Evolutionary conservation across 768 basidiomycete genomes (phyloP), one percentile per base, ranked within the genome.

Genomic region (Termitomyces sp.): DNA sequence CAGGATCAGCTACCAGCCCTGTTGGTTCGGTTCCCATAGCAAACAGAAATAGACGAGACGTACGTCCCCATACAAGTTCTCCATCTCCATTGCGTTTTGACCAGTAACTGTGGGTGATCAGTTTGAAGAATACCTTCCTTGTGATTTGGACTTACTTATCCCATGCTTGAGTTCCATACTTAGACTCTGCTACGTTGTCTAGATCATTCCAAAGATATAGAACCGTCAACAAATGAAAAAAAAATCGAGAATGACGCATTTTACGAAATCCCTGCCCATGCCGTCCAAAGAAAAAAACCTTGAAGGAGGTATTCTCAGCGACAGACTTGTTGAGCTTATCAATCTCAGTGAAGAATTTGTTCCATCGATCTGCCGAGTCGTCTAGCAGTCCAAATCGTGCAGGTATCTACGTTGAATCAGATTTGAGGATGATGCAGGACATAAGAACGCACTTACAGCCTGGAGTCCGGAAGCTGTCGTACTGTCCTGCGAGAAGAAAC

Each of bases 211-310:
- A 32, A 35, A 54, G 25, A 34, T 37, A 39, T 28, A 28, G 17
- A 45, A n/a, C 9, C 30, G 28, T 40, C 11, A 54, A 32, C 21
- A 41, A 34, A 25, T 17, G 14, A 32, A 28, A 45, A 25, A 50
- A 12, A 16, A 11, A 35, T n/a, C 35, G 44, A 45, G 42, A 21
- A 11, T n/a, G 14, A 16, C 49, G 72, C 85, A 25, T 25, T 25
- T 61, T 68, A 89, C 88, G 89, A 64, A 76, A 79, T 55, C 88
- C 89, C 69, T 91, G 74, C 0, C 89, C 89, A 58, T 92, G 89
- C 61, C 89, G 73, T 3, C 79, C 82, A 2, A 90, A 68, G 59
- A 86, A 80, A 54, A 91, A 71, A 16, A 88, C 72, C 61, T 90
- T 91, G 71, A 84, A 85, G 10, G 69, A 69, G 27, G 72, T 72